Evolutionary conservation across 2,329 filamentous ascomycete genomes (phyloP).

Genomic region (Exserohilum rostratum): DNA sequence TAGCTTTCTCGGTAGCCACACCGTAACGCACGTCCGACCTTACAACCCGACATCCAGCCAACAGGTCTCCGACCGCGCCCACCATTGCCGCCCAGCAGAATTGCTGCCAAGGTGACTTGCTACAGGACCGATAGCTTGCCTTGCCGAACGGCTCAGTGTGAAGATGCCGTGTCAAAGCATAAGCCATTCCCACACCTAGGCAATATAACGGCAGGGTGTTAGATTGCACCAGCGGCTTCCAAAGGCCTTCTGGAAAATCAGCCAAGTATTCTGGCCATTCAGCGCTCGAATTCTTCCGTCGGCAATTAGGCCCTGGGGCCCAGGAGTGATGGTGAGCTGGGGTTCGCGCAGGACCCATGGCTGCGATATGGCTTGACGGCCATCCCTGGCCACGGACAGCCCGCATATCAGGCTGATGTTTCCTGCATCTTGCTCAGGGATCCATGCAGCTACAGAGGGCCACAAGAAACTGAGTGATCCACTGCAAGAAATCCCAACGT

Average conservation of each 20-base stretch:
- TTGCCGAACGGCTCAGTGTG: slow-evolving; percentile 23
- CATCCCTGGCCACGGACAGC: slow-evolving; percentile 28
- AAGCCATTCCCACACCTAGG: slow-evolving; percentile 23
- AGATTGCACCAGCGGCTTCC: slow-evolving; percentile 26
- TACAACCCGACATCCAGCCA: slow-evolving; percentile 25
- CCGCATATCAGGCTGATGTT: slow-evolving; percentile 45
- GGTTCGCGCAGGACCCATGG: slow-evolving; percentile 20
- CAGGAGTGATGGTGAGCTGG: slow-evolving; percentile 21
- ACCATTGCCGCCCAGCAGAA: slow-evolving; percentile 12
- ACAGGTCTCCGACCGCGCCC: slow-evolving; percentile 13
- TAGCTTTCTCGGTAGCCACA: slow-evolving; percentile 37
- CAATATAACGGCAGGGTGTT: slow-evolving; percentile 26
- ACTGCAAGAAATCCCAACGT: slow-evolving; percentile 28
- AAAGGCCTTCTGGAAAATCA: slow-evolving; percentile 24
- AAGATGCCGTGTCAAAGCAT: slow-evolving; percentile 21
- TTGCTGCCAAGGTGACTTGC: slow-evolving; percentile 25
- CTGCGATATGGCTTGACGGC: slow-evolving; percentile 21
- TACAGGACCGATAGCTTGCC: slow-evolving; percentile 35
- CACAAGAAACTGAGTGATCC: slow-evolving; percentile 31
- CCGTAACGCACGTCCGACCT: slow-evolving; percentile 30
- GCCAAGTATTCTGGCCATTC: slow-evolving; percentile 29
- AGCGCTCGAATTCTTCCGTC: slow-evolving; percentile 15
- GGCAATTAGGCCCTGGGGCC: slow-evolving; percentile 13
- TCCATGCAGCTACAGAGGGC: slow-evolving; percentile 26
- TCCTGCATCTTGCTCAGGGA: slow-evolving; percentile 31